phyloP scores from a whole-genome alignment of 2,329 filamentous ascomycete species.

The Talaromyces albobiverticillius region DNA sequence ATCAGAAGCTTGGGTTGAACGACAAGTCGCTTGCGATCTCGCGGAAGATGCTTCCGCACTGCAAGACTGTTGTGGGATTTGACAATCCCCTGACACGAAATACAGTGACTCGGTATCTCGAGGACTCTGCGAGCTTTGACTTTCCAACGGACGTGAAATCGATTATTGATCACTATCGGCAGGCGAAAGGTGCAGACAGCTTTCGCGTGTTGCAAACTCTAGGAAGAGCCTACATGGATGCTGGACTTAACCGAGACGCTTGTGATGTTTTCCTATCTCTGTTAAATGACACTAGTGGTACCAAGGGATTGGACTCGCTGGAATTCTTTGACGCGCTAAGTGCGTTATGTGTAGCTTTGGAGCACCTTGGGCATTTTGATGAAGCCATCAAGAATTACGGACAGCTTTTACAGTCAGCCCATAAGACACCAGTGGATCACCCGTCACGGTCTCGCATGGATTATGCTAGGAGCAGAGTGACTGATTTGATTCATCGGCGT shows the following conservation, averaged over 20 bases:
- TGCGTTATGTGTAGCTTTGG: constrained; percentile 26
- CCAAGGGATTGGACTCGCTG: constrained; percentile 23
- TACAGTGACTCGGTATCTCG: constrained; percentile 24
- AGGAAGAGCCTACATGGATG: constrained; percentile 28
- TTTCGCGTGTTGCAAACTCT: constrained; percentile 27
- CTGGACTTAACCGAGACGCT: constrained; percentile 28
- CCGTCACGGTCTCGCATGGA: constrained; percentile 24
- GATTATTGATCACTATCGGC: constrained; percentile 26
- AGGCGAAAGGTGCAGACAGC: constrained; percentile 21
- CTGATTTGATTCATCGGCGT: constrained; percentile 25
- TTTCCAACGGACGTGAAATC: constrained; percentile 27
- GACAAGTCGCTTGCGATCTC: constrained; percentile 26
- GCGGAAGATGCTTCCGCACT: constrained; percentile 24
- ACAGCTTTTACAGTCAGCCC: constrained; percentile 26
- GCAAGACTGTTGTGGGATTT: constrained; percentile 24
- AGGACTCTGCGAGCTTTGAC: constrained; percentile 27
- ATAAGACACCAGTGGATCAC: constrained; percentile 22
- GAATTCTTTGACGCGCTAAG: constrained; percentile 31
- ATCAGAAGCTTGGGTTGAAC: constrained; percentile 28
- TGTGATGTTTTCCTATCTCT: constrained; percentile 25
- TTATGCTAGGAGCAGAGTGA: constrained; percentile 27
- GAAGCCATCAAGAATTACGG: constrained; percentile 29
- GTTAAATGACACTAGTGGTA: constrained; percentile 25
- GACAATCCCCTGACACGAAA: constrained; percentile 24
- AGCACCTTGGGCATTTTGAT: constrained; percentile 27